A percentile compares a stretch with the other conserved stretches of the same genome.
These are phyloP conservation scores for Arachis monticola DNA, from an alignment of 331 rosid species.

Conservation along the genomic window DNA sequence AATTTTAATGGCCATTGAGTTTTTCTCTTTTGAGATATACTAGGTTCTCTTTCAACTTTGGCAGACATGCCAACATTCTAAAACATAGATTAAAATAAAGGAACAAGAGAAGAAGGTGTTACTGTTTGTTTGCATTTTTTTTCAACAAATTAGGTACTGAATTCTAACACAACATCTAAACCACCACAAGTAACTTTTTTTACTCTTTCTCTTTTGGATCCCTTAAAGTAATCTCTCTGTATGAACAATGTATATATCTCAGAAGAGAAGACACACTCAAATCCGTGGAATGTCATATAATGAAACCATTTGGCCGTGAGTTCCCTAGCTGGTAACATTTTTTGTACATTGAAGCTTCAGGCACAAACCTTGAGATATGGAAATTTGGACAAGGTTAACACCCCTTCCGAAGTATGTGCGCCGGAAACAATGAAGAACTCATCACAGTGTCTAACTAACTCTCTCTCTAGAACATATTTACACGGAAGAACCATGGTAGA, in stretches of 20 bases:
- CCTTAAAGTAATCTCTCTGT: not conserved
- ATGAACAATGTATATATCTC: slow-evolving; percentile 17
- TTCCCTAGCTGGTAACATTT: slow-evolving; percentile 30
- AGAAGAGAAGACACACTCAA: slow-evolving; percentile 36
- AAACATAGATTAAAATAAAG: not conserved
- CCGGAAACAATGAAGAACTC: slow-evolving; percentile 39
- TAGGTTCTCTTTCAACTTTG: slow-evolving; percentile 36
- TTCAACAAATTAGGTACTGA: slow-evolving; percentile 8
- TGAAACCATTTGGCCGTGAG: slow-evolving; percentile 22
- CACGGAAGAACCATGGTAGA: slow-evolving; percentile 96
- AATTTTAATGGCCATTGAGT: too few relatives aligned
- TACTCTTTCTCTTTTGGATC: not conserved
- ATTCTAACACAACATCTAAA: slow-evolving; percentile 21
- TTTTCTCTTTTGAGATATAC: not conserved
- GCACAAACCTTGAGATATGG: slow-evolving; percentile 27
- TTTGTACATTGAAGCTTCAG: slow-evolving; percentile 38
- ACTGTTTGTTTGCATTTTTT: slow-evolving; percentile 14
- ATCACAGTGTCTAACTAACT: slow-evolving; percentile 21
- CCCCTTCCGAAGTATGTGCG: slow-evolving; percentile 25
- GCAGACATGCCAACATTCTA: slow-evolving; percentile 26
- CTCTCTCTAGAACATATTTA: slow-evolving; percentile 70
- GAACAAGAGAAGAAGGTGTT: not conserved
- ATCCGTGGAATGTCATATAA: slow-evolving; percentile 34
- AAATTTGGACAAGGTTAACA: slow-evolving; percentile 26
- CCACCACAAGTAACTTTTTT: too few relatives aligned